Conservation (phyloP, 2,329 filamentous ascomycete genomes). For the Colletotrichum shisoi region DNA sequence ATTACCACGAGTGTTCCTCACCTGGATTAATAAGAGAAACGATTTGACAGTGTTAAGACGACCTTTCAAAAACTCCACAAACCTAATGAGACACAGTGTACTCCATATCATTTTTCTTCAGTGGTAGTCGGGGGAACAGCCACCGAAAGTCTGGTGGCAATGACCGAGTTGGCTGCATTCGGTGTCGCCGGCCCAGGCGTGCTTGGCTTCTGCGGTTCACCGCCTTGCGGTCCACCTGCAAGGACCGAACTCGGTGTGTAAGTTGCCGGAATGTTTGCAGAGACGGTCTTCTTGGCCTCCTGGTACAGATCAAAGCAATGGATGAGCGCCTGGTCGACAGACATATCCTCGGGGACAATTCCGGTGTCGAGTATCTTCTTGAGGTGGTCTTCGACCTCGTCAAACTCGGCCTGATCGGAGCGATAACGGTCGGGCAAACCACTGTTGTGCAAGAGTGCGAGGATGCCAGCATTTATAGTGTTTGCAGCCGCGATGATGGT, state of each 20-base stretch:
- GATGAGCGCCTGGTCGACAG: constrained; percentile 57
- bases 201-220: constrained; percentile 16
- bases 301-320: constrained; percentile 58
- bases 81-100: background rate
- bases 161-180: constrained; percentile 22
- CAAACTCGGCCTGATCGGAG: constrained; percentile 59
- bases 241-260: constrained; percentile 45
- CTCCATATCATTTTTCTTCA: background rate
- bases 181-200: constrained; percentile 18
- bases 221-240: constrained; percentile 19
- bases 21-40: background rate
- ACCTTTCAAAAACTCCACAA: background rate
- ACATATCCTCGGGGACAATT: constrained; percentile 54
- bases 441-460: constrained; percentile 63
- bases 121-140: background rate
- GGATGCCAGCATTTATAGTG: constrained; percentile 59
- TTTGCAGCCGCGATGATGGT: constrained; percentile 59
- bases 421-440: constrained; percentile 62
- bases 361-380: constrained; percentile 59
- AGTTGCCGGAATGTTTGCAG: constrained; percentile 56
- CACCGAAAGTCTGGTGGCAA: constrained; percentile 25
- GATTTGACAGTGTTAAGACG: background rate
- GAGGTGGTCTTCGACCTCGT: constrained; percentile 59
- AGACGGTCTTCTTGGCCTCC: constrained; percentile 57
- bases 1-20: background rate